Evolutionary conservation across 75 land plant genomes (phyloP).

Genomic region (Selaginella tamariscina): DNA sequence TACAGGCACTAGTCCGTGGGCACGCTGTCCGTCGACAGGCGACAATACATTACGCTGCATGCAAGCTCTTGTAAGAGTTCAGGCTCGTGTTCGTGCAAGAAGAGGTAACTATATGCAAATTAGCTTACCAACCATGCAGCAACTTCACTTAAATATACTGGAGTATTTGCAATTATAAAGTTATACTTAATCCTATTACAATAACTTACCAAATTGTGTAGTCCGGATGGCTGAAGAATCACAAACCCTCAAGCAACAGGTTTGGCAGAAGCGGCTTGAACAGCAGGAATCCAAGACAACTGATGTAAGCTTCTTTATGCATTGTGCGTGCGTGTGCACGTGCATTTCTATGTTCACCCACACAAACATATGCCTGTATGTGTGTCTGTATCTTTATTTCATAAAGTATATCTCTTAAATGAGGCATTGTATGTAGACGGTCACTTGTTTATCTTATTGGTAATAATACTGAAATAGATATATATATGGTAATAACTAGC

Average conservation of each 20-base stretch:
- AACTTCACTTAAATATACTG: too few relatives aligned
- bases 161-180: too few relatives aligned
- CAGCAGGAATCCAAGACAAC: not conserved
- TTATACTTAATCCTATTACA: too few relatives aligned
- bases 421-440: not conserved
- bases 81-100: slow-evolving; percentile 11
- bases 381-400: not conserved
- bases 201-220: too few relatives aligned
- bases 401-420: slow-evolving; percentile 22
- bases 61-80: slow-evolving; percentile 12
- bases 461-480: not conserved
- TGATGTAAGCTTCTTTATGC: not conserved
- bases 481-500: not conserved
- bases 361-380: too few relatives aligned
- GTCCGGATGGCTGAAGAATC: slow-evolving; percentile 2
- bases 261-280: slow-evolving; percentile 9
- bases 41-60: slow-evolving; percentile 9
- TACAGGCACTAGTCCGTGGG: slow-evolving; percentile 6
- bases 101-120: too few relatives aligned
- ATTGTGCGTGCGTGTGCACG: too few relatives aligned
- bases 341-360: too few relatives aligned
- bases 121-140: too few relatives aligned
- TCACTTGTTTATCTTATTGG: not conserved
- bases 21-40: slow-evolving; percentile 9
- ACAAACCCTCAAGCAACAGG: not conserved